phyloP scores from a whole-genome alignment of 2,329 filamentous ascomycete species.

The Xylariales sp. region DNA sequence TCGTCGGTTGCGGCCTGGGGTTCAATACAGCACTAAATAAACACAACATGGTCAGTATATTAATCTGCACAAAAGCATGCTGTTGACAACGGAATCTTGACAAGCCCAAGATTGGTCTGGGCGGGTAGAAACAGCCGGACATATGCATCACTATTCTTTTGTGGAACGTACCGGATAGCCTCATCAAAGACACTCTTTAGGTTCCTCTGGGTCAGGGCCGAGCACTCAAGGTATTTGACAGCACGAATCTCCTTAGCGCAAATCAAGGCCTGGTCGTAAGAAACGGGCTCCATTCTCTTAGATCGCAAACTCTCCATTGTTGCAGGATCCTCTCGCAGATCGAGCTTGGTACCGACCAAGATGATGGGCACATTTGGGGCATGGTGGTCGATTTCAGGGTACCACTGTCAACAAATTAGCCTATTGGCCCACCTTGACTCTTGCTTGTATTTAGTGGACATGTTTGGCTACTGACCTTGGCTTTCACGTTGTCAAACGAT shows the following conservation, averaged over 20 bases:
- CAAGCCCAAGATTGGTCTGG: too few relatives aligned
- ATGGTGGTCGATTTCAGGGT: constrained; percentile 95
- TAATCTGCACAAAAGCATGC: too few relatives aligned
- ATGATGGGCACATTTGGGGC: constrained; percentile 95
- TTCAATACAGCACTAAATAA: constrained; percentile 62
- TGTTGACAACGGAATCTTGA: too few relatives aligned
- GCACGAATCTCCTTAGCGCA: constrained; percentile 93
- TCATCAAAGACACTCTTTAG: constrained; percentile 98
- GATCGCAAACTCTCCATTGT: constrained; percentile 79
- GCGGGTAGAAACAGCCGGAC: too few relatives aligned
- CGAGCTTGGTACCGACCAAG: constrained; percentile 93
- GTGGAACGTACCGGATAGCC: constrained; percentile 93
- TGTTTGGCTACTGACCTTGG: constrained; percentile 73
- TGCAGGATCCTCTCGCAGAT: constrained; percentile 82
- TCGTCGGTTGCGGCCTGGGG: constrained; percentile 53
- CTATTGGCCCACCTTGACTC: neutral
- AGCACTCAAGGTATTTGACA: constrained; percentile 97
- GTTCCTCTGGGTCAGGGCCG: constrained; percentile 91
- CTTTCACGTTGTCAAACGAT: constrained; percentile 98
- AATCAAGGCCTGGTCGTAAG: constrained; percentile 84
- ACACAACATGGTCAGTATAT: constrained; percentile 11
- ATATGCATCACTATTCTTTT: too few relatives aligned
- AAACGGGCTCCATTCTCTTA: constrained; percentile 96
- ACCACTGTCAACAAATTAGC: constrained; percentile 61
- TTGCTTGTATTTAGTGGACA: neutral